Conservation (phyloP, 805 yeast species). For the Nakazawaea molendinolei region DNA sequence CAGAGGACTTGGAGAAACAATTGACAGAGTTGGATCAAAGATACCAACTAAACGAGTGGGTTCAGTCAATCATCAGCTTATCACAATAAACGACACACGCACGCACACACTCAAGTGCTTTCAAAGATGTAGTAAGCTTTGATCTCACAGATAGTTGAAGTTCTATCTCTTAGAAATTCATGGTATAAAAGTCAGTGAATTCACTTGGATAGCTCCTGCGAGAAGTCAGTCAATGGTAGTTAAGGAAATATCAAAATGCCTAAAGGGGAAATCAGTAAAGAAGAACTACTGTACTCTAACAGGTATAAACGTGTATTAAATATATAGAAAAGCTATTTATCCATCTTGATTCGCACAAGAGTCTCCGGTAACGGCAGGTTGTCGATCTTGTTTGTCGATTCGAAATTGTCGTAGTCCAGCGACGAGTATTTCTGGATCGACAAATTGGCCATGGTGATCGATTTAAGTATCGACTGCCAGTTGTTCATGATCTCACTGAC, state of each 20-base stretch:
- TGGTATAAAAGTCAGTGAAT: slow-evolving; percentile 6
- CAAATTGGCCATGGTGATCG: slow-evolving; percentile 54
- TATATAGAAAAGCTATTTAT: slow-evolving; percentile 25
- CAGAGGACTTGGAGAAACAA: slow-evolving; percentile 12
- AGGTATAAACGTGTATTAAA: no score
- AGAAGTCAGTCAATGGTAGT: no score
- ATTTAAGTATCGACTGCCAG: slow-evolving; percentile 57
- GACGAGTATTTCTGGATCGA: slow-evolving; percentile 39
- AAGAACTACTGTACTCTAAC: no score
- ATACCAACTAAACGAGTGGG: slow-evolving; percentile 22
- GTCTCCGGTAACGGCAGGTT: slow-evolving; percentile 57
- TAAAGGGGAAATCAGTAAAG: no score
- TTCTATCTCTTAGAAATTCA: slow-evolving; percentile 5
- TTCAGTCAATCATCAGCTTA: slow-evolving; percentile 15
- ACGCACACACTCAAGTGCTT: no score
- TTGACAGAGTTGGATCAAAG: slow-evolving; percentile 15
- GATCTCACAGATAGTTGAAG: no score
- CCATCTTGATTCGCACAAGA: slow-evolving; percentile 50
- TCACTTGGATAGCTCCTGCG: neutral
- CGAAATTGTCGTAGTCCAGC: slow-evolving; percentile 32
- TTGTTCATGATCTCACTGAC: slow-evolving; percentile 53
- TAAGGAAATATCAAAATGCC: no score
- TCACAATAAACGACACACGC: no score
- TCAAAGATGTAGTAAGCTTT: no score
- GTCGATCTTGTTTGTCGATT: slow-evolving; percentile 23